Percentiles rank a stretch among this genome's conserved stretches.
phyloP scores from a whole-genome alignment of 805 yeast genomes.

The Metschnikowia proteae region DNA sequence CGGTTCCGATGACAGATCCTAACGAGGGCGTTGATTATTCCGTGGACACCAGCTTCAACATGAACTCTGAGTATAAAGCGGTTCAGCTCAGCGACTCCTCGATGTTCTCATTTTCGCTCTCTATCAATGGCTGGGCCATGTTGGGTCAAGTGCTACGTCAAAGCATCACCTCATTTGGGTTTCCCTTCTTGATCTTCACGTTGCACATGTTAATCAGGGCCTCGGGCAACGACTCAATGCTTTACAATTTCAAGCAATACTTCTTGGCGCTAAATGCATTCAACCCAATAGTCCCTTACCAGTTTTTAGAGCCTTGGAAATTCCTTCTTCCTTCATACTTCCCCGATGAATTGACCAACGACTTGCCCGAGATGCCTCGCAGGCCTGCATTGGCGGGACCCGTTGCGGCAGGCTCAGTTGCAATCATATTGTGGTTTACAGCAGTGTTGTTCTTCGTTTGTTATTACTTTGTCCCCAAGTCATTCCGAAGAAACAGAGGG shows the following conservation, averaged over 20 bases:
- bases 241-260: conserved; percentile 13
- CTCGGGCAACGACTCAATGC: conserved; percentile 12
- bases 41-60: neutral
- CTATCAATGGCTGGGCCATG: conserved; percentile 16
- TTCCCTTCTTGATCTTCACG: conserved; percentile 44
- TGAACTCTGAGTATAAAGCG: neutral
- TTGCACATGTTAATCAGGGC: conserved; percentile 29
- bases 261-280: conserved; percentile 23
- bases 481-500: conserved; percentile 15
- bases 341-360: neutral
- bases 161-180: conserved; percentile 34
- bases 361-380: neutral
- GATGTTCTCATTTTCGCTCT: conserved; percentile 3
- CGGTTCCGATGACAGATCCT: neutral
- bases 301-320: conserved; percentile 17
- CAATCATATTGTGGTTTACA: conserved; percentile 19
- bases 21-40: neutral
- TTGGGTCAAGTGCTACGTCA: conserved; percentile 33
- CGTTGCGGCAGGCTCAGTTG: conserved; percentile 23
- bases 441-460: conserved; percentile 12
- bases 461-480: conserved; percentile 15
- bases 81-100: neutral
- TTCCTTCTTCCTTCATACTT: conserved; percentile 1
- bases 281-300: conserved; percentile 24
- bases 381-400: neutral